These are phyloP conservation scores for Erigeron canadensis DNA, from an alignment of 129 eudicot genomes.

Conservation along the genomic window DNA sequence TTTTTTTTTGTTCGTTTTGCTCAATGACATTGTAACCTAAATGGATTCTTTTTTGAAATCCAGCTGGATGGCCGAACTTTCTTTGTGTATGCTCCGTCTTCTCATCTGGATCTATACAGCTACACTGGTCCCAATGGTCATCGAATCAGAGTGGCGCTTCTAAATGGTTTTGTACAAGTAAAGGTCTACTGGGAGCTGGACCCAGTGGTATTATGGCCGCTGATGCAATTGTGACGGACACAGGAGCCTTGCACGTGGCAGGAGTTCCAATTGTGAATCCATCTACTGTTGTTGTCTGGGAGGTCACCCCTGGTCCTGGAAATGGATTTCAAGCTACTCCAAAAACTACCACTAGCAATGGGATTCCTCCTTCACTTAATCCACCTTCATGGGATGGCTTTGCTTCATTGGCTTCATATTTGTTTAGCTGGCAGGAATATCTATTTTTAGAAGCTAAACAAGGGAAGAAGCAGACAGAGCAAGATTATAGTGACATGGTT, in stretches of 20 bases:
- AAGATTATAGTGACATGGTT: conserved; percentile 69
- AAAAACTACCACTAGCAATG: conserved; percentile 53
- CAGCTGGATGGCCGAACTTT: conserved; percentile 99
- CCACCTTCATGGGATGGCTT: conserved; percentile 91
- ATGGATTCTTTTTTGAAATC: conserved; percentile 5
- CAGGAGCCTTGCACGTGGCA: conserved; percentile 97
- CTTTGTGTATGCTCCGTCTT: conserved; percentile 97
- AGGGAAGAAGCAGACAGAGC: conserved; percentile 65
- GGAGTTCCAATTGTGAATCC: conserved; percentile 99
- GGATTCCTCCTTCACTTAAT: conserved; percentile 83
- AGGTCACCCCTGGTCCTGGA: conserved; percentile 96
- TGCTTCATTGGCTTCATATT: conserved; percentile 83
- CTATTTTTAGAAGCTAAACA: conserved; percentile 68
- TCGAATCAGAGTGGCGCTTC: conserved; percentile 55
- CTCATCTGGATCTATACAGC: conserved; percentile 99
- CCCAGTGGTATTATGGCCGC: conserved; percentile 99
- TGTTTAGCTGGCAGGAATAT: conserved; percentile 90
- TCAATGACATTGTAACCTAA: background rate
- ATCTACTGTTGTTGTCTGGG: conserved; percentile 99
- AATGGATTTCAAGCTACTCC: conserved; percentile 94
- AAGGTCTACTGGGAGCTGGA: conserved; percentile 97
- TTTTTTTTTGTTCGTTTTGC: background rate
- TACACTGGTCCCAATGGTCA: conserved; percentile 97
- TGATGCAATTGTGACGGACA: conserved; percentile 93
- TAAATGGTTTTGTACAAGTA: conserved; percentile 96